Base-by-base conservation (phyloP, 192 early-diverging fungal genomes). In the Rhizoclosmatium sp. region DNA sequence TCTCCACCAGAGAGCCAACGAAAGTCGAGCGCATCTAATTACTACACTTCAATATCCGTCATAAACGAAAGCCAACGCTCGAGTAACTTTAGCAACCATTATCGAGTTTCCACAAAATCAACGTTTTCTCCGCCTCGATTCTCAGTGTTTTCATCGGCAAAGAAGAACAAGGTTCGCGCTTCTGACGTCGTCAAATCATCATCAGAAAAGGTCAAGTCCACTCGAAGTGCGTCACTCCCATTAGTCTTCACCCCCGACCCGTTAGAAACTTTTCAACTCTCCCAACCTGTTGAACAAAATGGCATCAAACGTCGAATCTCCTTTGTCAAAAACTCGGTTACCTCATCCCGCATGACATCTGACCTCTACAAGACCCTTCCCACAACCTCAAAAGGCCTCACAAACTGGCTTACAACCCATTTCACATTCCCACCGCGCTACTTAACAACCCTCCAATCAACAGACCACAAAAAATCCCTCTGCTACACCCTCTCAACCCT, bases 391-490 rank as follows among this genome's bases (percentile, higher is more conserved):
- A 21, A 42, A 49, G 4, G 47, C 21, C 47, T 71, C 12, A 58
- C 56, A 14, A 9, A 4, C 70, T 71, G 47, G 47, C 16, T 71
- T 14, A 23, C 21, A 3, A 23, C 49, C 14, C 9, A 56, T 23
- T 71, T 71, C 41, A 47, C 5, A 21, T 71, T 71, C 41, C 4
- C 12, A 31, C 70, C 70, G 3, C 47, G 54, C 10, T 71, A 71
- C 39, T 21, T 71, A 12, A 5, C 10, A 12, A 16, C 56, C 56
- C 56, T 71, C 12, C 19, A 12, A 58, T 39, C 14, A 21, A 21
- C 54, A 23, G 31, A 49, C 46, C 47, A 46, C 47, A 48, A 56
- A 39, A 4, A 49, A 21, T 71, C 70, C 12, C 19, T 71, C 31
- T 71, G 70, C 51, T 71, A 39, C 39, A 23, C 54, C 21, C 40